Conservation (phyloP, 2,329 filamentous ascomycete genomes). For the Xylaria sp. region DNA sequence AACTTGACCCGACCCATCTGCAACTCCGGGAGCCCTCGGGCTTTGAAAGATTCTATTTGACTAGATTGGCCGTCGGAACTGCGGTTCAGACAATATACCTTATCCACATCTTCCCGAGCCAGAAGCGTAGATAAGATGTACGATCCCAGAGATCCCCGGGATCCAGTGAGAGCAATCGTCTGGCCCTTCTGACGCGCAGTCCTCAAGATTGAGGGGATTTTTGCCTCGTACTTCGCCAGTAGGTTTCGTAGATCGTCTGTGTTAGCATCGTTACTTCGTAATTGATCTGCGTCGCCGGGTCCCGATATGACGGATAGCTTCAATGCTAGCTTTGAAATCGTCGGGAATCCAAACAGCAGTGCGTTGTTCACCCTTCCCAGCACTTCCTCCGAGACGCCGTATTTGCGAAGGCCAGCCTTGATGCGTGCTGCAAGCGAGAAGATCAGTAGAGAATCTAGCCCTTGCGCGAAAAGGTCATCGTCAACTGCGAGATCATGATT, state of each 20-base stretch:
- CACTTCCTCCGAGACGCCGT: constrained; percentile 33
- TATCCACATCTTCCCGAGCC: constrained; percentile 26
- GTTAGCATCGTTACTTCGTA: not conserved
- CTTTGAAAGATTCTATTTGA: constrained; percentile 35
- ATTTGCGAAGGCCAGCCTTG: constrained; percentile 42
- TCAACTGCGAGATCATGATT: constrained; percentile 34
- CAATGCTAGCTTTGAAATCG: constrained; percentile 23
- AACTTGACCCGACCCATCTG: constrained; percentile 39
- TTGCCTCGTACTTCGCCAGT: constrained; percentile 29
- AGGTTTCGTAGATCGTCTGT: constrained; percentile 12
- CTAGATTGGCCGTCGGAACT: constrained; percentile 10
- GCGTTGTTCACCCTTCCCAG: constrained; percentile 26
- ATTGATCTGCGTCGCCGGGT: not conserved
- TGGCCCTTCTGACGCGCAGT: constrained; percentile 4
- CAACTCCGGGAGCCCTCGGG: constrained; percentile 27
- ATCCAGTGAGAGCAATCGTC: constrained; percentile 37
- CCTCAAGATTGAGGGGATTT: constrained; percentile 24
- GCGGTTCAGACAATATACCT: constrained; percentile 39
- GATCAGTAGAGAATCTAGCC: constrained; percentile 43
- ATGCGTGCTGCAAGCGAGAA: constrained; percentile 42
- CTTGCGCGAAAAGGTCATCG: constrained; percentile 43
- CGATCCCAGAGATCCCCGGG: constrained; percentile 38
- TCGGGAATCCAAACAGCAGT: constrained; percentile 32
- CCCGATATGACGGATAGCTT: constrained; percentile 30
- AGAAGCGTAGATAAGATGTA: constrained; percentile 39